A percentile compares a stretch with the other conserved stretches of the same genome.
phyloP scores from a whole-genome alignment of 2,329 filamentous ascomycete genomes.

The Lasiodiplodia citricola region DNA sequence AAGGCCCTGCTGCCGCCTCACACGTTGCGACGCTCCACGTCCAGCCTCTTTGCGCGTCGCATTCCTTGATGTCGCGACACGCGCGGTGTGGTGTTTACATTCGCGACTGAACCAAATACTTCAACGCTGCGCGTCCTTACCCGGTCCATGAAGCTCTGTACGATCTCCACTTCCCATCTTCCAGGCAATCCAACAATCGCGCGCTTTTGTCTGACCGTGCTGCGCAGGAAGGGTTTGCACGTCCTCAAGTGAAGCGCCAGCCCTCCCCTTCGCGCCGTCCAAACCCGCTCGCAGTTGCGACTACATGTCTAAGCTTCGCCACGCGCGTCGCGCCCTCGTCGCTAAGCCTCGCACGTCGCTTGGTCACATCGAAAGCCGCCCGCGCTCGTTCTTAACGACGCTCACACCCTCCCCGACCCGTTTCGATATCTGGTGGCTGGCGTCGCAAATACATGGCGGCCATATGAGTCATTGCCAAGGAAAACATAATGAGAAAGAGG shows the following conservation, averaged over 20 bases:
- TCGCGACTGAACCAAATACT: neutral
- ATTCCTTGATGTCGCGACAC: neutral
- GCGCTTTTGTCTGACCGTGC: neutral
- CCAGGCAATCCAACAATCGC: neutral
- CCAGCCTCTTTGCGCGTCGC: neutral
- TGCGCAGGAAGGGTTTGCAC: neutral
- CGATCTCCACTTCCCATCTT: neutral
- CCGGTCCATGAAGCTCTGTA: neutral
- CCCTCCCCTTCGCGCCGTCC: neutral
- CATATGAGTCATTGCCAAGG: neutral
- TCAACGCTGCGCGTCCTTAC: neutral
- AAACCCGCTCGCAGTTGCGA: neutral
- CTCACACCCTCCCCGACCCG: neutral
- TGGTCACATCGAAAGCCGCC: neutral
- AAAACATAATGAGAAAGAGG: neutral
- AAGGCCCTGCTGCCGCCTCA: neutral
- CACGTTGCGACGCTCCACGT: neutral
- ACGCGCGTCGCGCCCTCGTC: neutral
- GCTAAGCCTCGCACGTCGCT: neutral
- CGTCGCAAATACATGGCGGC: neutral
- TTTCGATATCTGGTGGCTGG: neutral
- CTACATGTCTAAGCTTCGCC: neutral
- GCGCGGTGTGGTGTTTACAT: neutral
- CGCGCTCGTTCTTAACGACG: neutral
- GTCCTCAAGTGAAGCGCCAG: neutral